Evolutionary conservation across 2,329 filamentous ascomycete species (phyloP), one percentile per base, ranked within the genome.

Genomic region (Aspergillus sp.): DNA sequence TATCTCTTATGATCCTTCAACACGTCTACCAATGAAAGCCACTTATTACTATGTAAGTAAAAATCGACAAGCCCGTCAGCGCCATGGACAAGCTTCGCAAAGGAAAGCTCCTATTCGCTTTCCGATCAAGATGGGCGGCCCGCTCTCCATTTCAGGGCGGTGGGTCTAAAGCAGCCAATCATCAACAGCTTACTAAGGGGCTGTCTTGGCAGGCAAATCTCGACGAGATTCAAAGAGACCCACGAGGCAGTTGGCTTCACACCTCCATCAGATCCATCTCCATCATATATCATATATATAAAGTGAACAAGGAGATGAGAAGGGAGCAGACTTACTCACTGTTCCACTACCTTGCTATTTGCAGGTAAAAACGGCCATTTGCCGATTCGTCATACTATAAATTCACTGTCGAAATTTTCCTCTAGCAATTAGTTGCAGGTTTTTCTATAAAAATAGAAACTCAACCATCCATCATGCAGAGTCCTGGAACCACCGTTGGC

Each of bases 1-100:
- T 9, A 3, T 15, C 8, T 3, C 39, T 2, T 12, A 8, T 28
- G 2, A 13, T 53, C 2, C 30, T 4, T 36, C 5, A 6, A 8
- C 0, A 12, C 6, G n/a, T 43, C 21, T 36, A 17, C 28, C 30
- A 10, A 30, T 36, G 47, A 38, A 50, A 19, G 25, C 25, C 25
- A 36, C 21, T 36, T 45, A 5, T 30, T 5, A 13, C 23, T 15
- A n/a, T n/a, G 12, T 8, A 23, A 4, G 10, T 36, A 67, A 67
- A 70, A 53, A 60, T 69, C 6, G 67, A 67, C 15, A 70, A 69
- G 66, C 65, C 66, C 30, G 67, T 70, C 17, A 69, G 65, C 15
- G 67, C 69, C 10, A 68, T 68, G 67, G 57, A 67, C 15, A 69
- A 69, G 32, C 30, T 68, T 70, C 43, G 68, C 12, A 65, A 67